phyloP scores from a whole-genome alignment of 208 protist genomes.

The Acanthamoeba royreba region DNA sequence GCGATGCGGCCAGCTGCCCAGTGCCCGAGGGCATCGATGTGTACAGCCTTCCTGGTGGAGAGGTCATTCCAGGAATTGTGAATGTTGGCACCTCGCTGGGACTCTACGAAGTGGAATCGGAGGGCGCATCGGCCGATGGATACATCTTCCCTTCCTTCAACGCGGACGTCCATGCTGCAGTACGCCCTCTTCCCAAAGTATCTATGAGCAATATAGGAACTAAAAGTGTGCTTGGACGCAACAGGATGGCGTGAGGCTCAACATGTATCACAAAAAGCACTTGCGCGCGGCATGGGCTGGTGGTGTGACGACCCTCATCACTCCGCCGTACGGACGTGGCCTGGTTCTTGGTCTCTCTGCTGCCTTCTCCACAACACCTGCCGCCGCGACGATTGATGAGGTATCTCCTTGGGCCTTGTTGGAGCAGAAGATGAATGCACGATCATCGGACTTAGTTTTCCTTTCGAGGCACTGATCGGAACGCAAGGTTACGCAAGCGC shows the following conservation, averaged over 20 bases:
- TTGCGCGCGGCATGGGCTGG: background rate
- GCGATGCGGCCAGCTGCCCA: background rate
- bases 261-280: background rate
- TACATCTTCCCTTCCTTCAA: background rate
- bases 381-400: background rate
- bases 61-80: background rate
- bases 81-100: background rate
- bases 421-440: too few relatives aligned
- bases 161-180: background rate
- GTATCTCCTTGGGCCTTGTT: background rate
- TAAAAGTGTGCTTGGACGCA: background rate
- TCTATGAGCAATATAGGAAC: background rate
- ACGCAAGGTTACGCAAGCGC: background rate
- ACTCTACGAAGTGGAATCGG: constrained; percentile 30
- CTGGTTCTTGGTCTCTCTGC: background rate
- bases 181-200: background rate
- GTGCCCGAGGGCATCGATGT: background rate
- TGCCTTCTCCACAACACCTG: background rate
- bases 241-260: background rate
- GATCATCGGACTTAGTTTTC: too few relatives aligned
- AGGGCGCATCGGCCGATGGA: background rate
- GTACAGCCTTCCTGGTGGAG: background rate
- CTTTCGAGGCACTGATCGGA: background rate
- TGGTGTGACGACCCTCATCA: background rate
- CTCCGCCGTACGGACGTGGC: background rate